A percentile compares a stretch with the other conserved stretches of the same genome.
These are phyloP conservation scores for Cladosporium sp. DNA, from an alignment of 2,329 filamentous ascomycete species.

Conservation along the genomic window DNA sequence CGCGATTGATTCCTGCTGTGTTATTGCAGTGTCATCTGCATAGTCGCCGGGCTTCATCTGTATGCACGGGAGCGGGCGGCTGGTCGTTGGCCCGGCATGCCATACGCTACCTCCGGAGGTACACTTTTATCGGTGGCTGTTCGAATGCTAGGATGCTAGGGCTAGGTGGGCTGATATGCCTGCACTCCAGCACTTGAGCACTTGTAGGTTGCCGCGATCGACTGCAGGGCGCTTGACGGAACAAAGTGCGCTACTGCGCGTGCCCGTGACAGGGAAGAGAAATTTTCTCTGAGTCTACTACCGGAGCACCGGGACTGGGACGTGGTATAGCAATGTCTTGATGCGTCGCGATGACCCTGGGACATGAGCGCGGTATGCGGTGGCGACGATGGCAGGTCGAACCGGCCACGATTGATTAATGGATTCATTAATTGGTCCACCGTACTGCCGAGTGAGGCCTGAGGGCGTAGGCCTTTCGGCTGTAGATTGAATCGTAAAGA, in stretches of 20 bases:
- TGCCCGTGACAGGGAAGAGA: conserved; percentile 11
- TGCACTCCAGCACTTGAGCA: neutral
- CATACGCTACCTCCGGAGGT: too few species aligned
- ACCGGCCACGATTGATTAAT: neutral
- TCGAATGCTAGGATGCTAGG: neutral
- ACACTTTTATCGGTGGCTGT: neutral
- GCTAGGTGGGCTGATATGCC: neutral
- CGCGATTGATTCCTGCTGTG: neutral
- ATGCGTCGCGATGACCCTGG: too few species aligned
- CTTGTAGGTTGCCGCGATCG: neutral
- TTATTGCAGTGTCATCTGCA: too few species aligned
- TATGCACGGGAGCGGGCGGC: neutral
- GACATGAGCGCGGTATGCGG: neutral
- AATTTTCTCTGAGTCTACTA: neutral
- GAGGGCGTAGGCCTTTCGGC: neutral
- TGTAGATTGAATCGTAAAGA: too few species aligned
- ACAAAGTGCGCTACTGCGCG: neutral
- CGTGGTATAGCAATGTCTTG: neutral
- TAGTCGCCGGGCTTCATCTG: neutral
- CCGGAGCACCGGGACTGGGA: neutral
- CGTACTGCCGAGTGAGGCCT: neutral
- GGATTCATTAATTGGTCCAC: neutral
- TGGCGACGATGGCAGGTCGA: neutral
- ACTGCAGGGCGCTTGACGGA: neutral
- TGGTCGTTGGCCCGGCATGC: neutral